Conservation (phyloP, 2,329 filamentous ascomycete species). For the Hypomyces rosellus region DNA sequence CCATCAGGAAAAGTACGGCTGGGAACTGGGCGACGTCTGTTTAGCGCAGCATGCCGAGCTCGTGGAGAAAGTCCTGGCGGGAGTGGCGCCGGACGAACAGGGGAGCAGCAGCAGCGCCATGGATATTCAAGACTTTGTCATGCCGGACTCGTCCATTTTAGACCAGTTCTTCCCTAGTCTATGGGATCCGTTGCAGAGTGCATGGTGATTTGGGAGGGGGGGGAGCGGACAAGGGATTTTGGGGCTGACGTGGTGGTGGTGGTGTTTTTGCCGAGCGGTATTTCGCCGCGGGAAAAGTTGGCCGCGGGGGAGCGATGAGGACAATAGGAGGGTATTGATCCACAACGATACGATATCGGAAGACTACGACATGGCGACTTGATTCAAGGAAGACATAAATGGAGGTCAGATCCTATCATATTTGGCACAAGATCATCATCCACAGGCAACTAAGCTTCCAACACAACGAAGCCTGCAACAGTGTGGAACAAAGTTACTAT, state of each 20-base stretch:
- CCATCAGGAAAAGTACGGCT: slow-evolving; percentile 33
- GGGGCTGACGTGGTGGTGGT: neutral
- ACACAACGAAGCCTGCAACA: neutral
- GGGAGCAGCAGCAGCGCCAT: slow-evolving; percentile 12
- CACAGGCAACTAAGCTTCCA: neutral
- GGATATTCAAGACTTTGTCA: slow-evolving; percentile 21
- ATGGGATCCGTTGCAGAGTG: slow-evolving; percentile 31
- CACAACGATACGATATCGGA: slow-evolving; percentile 15
- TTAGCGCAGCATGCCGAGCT: slow-evolving; percentile 41
- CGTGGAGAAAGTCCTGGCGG: slow-evolving; percentile 36
- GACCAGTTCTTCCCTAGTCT: slow-evolving; percentile 30
- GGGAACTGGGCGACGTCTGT: slow-evolving; percentile 47
- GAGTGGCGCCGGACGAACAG: slow-evolving; percentile 19
- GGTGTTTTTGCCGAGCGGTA: no score
- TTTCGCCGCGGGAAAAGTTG: slow-evolving; percentile 3
- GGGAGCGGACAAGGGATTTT: neutral
- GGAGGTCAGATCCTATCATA: no score
- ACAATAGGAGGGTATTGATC: slow-evolving; percentile 6
- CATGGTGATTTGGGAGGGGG: slow-evolving; percentile 19
- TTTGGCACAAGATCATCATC: neutral
- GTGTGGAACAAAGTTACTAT: no score
- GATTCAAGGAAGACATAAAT: neutral
- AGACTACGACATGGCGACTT: neutral
- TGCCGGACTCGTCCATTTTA: slow-evolving; percentile 27
- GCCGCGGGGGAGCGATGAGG: slow-evolving; percentile 10